Evolutionary conservation across 208 protist species (phyloP), one percentile per base, ranked within the genome.

Genomic region (Borovskyia barvae): DNA sequence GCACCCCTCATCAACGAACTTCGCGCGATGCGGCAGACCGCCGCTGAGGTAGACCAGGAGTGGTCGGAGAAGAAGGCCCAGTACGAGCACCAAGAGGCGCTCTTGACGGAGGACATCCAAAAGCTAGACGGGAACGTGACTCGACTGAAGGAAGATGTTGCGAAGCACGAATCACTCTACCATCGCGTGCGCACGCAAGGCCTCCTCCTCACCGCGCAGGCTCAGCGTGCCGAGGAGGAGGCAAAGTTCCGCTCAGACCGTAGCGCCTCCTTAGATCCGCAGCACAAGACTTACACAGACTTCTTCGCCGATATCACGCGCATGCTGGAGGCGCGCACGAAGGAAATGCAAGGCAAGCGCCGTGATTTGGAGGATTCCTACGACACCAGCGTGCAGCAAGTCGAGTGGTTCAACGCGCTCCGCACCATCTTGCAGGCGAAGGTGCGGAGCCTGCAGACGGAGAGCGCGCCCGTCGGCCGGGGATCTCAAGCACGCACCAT

Each of bases 1-100:
- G 86, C 87, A 26, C 91, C 91, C 26, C 82, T 93, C 24, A 94
- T 96, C 46, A 90, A 90, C 70, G 88, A 96, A 61, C 77, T 96
- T 8, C 85, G 91, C 28, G 80, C 63, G 11, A 78, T 92, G 29
- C 80, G 91, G 2, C 83, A 94, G 67, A 82, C 75, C 15, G 86
- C 86, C 6, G 62, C 82, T 9, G 87, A 92, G 66, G 80, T 96
- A 22, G 91, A 96, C 40, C 68, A 88, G 69, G 82, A 89, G 63
- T 96, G 87, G 82, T 60, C 62, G 29, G 72, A 84, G 51, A 90
- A 85, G 72, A 94, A 94, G 73, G 68, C 77, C 17, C 74, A 90
- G 64, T 96, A 94, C 68, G 87, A 96, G 32, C 85, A 88, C 58
- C 85, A 94, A 62, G 80, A 96, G 43, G 58, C 52, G 33, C 39